phyloP scores from a whole-genome alignment of 1,284 basidiomycete genomes.

The Phenoliferia sp. region DNA sequence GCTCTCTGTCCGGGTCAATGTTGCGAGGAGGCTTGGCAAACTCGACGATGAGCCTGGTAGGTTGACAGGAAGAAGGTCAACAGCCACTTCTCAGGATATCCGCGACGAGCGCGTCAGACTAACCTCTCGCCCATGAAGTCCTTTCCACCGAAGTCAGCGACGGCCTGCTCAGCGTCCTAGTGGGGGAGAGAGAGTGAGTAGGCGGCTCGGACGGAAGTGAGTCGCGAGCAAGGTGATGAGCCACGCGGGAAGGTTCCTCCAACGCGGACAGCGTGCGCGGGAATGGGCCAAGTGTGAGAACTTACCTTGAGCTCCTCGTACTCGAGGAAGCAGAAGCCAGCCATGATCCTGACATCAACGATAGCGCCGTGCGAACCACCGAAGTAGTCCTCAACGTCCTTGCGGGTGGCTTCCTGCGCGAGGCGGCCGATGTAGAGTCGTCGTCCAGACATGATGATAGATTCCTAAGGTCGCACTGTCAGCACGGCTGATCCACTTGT shows the following conservation, averaged over 20 bases:
- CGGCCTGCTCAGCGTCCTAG: conserved; percentile 87
- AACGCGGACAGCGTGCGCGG: neutral
- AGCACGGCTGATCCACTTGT: no score
- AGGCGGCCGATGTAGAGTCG: conserved; percentile 37
- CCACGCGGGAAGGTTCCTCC: no score
- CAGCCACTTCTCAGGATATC: neutral
- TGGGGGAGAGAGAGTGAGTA: neutral
- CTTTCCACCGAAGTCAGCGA: conserved; percentile 78
- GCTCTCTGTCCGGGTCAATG: conserved; percentile 21
- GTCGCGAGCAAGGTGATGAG: no score
- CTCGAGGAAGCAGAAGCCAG: conserved; percentile 87
- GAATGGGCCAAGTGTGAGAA: neutral
- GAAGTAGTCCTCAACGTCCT: conserved; percentile 33
- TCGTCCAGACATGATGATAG: conserved; percentile 30
- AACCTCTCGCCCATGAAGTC: conserved; percentile 80
- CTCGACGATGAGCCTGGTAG: conserved; percentile 35
- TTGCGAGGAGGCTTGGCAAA: conserved; percentile 36
- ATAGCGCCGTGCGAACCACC: conserved; percentile 77
- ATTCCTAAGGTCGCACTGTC: no score
- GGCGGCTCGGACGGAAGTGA: neutral
- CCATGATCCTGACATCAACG: conserved; percentile 88
- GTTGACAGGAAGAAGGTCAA: neutral
- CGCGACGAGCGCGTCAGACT: conserved; percentile 33
- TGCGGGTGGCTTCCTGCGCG: conserved; percentile 24
- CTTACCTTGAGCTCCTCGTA: conserved; percentile 41